Conservation (phyloP, 2,329 filamentous ascomycete genomes). For the Cordyceps cateniannulata region DNA sequence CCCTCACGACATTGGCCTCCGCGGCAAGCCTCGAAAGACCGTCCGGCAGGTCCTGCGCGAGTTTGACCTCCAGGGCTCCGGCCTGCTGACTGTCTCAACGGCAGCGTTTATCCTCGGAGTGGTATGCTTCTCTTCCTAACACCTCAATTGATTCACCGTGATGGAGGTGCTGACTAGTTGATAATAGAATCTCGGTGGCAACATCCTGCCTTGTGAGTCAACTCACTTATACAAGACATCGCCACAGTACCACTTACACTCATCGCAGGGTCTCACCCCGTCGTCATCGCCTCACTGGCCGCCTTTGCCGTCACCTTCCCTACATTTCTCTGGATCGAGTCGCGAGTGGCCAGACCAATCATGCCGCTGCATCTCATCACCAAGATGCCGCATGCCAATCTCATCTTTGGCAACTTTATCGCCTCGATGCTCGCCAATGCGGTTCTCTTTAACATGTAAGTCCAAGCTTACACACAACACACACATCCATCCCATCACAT, state of each 20-base stretch:
- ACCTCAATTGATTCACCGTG: not conserved
- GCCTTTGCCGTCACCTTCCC: constrained; percentile 43
- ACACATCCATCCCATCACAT: not conserved
- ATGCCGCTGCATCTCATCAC: constrained; percentile 52
- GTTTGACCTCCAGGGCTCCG: constrained; percentile 52
- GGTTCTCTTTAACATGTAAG: constrained; percentile 52
- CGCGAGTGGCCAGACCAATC: constrained; percentile 45
- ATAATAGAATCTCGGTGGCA: constrained; percentile 53
- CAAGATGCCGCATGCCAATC: constrained; percentile 45
- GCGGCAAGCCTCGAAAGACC: constrained; percentile 36
- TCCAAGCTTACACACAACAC: not conserved
- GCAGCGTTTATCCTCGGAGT: constrained; percentile 54
- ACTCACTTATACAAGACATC: not conserved
- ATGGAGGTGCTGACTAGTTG: not conserved
- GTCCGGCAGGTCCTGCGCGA: constrained; percentile 43
- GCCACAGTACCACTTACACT: not conserved
- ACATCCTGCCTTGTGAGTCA: constrained; percentile 50
- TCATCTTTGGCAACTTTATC: constrained; percentile 51
- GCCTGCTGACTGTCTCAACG: constrained; percentile 44
- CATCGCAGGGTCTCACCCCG: constrained; percentile 46
- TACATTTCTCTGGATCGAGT: constrained; percentile 47
- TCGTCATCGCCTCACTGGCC: constrained; percentile 46
- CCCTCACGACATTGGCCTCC: constrained; percentile 46
- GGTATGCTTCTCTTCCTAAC: constrained; percentile 29
- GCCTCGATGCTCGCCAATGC: constrained; percentile 47